Conservation (phyloP, 2,329 filamentous ascomycete species). For the Sarocladium brachiariae region DNA sequence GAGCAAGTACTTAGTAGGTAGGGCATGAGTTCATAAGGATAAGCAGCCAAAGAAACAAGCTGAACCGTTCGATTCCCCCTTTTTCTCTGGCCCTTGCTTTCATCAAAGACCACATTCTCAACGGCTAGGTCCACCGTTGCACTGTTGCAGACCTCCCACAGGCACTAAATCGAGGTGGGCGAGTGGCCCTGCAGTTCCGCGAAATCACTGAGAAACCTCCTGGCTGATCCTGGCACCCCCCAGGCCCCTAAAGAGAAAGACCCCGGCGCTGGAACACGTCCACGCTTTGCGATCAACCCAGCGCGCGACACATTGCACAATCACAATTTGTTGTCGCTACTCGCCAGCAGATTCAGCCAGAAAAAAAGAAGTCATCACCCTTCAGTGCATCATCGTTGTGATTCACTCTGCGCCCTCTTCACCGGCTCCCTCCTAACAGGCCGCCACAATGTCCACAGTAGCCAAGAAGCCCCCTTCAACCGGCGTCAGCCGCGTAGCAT, state of each 20-base stretch:
- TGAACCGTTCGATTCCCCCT: conserved; percentile 4
- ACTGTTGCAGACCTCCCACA: conserved; percentile 1
- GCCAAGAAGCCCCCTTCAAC: conserved; percentile 47
- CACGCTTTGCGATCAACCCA: conserved; percentile 6
- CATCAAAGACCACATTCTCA: too few relatives aligned
- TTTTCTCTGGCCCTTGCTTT: too few relatives aligned
- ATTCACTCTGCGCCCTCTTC: background rate
- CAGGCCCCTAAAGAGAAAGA: background rate
- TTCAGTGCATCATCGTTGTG: background rate
- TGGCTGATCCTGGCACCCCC: conserved; percentile 1
- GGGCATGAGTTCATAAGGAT: background rate
- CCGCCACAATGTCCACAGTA: conserved; percentile 36
- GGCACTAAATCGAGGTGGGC: background rate
- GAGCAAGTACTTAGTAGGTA: background rate
- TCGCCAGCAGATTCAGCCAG: background rate
- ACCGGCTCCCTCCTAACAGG: background rate
- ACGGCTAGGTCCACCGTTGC: background rate
- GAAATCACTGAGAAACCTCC: background rate
- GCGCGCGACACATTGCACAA: background rate
- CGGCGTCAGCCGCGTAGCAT: conserved; percentile 39
- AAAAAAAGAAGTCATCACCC: background rate
- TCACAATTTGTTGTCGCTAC: background rate
- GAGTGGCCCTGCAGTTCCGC: background rate
- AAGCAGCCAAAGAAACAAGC: background rate
- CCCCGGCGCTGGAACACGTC: conserved; percentile 2